These are phyloP conservation scores for Zygosaccharomyces pseudobailii DNA, from an alignment of 1,139 yeast genomes.

Conservation along the genomic window DNA sequence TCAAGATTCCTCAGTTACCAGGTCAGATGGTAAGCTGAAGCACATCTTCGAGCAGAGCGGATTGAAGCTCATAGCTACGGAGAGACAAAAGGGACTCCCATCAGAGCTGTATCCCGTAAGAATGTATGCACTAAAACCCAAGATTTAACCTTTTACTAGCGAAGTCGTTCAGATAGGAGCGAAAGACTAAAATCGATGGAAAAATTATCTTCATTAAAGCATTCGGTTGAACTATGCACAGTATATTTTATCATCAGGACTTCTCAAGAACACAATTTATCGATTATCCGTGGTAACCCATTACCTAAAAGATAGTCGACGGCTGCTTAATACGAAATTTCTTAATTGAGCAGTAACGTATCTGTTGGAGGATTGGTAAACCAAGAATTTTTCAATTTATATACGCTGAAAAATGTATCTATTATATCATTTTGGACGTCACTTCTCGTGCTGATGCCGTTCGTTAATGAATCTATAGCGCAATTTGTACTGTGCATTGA, in stretches of 20 bases:
- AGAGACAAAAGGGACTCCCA: conserved; percentile 87
- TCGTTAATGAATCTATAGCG: no score
- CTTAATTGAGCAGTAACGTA: no score
- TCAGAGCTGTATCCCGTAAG: conserved; percentile 83
- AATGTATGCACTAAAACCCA: conserved; percentile 82
- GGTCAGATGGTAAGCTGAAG: conserved; percentile 78
- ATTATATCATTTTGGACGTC: background rate
- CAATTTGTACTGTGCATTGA: no score
- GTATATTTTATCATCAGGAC: conserved; percentile 11
- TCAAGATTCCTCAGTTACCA: conserved; percentile 79
- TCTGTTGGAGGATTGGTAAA: background rate
- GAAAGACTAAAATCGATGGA: conserved; percentile 37
- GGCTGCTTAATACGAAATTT: no score
- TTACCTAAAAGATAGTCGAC: background rate
- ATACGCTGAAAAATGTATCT: background rate
- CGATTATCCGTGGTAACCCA: conserved; percentile 3
- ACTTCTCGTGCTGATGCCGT: background rate
- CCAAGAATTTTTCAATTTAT: background rate
- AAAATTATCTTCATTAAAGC: conserved; percentile 30
- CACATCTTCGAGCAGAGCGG: conserved; percentile 70
- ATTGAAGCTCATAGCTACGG: conserved; percentile 75
- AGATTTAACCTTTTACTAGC: conserved; percentile 1
- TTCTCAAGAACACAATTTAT: background rate
- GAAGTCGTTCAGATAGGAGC: conserved; percentile 36
- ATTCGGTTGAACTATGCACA: conserved; percentile 38